Evolutionary conservation across 2,329 filamentous ascomycete species (phyloP), one percentile per base, ranked within the genome.

Genomic region (Herpotrichia juniperi): DNA sequence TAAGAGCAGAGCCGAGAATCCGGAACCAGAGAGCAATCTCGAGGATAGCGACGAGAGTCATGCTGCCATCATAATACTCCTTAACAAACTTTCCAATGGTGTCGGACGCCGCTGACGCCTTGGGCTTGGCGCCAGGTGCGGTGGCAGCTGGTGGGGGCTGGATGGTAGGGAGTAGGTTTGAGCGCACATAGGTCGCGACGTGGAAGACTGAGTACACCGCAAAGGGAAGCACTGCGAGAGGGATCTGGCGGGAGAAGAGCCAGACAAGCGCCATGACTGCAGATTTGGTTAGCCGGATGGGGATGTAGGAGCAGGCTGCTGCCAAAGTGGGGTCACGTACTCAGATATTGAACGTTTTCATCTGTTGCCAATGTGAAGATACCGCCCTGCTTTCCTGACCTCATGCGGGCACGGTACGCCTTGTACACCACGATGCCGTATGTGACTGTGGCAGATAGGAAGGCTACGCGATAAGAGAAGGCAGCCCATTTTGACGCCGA

Each of bases 371-470:
- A 79, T 56, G 87, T 83, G 53, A 93, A 48, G 43, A 83, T 75
- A 52, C 89, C 85, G 76, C 78, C 72, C 71, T 82, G 85, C 66
- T 86, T 86, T 59, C 88, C 87, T 44, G 87, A 82, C 83, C 91
- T 89, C 65, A 89, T 83, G 62, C 91, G 89, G 64, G 93, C 91
- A 62, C 93, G 87, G 81, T 93, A 91, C 52, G 91, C 93, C 85
- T 99, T 99, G 83, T 96, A 97, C 57, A 99, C 93, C 44, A 99
- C 94, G 62, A 99, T 97, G 61, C 94, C 93, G 76, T 99, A 99
- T 10, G 94, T 97, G 44, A 87, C 85, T 42, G 92, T 91, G 5
- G 94, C 94, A 2, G 93, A 88, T 64, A 97, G 63, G 74, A 99
- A 99, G 51, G 93, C 90, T 48, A 88, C 85, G 67, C 94, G 93